Conservation (phyloP, 768 basidiomycete species). For the Mycena venus region DNA sequence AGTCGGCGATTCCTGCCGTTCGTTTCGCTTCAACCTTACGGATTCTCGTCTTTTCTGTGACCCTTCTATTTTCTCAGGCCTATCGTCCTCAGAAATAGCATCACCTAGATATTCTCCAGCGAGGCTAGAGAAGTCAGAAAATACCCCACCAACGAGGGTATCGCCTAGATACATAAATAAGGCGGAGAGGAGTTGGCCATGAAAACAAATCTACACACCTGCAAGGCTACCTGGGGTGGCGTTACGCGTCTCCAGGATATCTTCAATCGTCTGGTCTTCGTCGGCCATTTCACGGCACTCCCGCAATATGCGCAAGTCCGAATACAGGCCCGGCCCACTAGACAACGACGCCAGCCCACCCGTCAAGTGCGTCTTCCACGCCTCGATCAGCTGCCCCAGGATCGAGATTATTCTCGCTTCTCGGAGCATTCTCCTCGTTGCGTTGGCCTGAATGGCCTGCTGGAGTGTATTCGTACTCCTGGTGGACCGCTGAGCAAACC, state of each 20-base stretch:
- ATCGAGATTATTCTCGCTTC: slow-evolving; percentile 15
- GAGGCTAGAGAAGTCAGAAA: neutral
- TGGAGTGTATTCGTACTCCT: neutral
- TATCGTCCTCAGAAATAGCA: neutral
- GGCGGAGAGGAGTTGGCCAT: neutral
- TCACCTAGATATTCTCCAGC: neutral
- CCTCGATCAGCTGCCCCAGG: slow-evolving; percentile 1
- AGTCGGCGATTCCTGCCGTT: neutral
- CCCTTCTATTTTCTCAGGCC: neutral
- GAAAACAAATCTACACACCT: neutral
- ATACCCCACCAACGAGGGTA: neutral
- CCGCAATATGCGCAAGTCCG: slow-evolving; percentile 8
- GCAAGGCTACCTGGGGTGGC: neutral
- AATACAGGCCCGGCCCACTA: slow-evolving; percentile 4
- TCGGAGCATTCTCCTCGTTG: neutral
- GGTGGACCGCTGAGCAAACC: neutral
- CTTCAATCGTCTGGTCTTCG: neutral
- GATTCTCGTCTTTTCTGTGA: slow-evolving; percentile 1
- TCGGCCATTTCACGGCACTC: neutral
- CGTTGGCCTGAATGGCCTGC: slow-evolving; percentile 1
- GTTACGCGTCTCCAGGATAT: neutral
- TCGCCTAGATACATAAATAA: neutral
- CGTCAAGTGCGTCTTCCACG: slow-evolving; percentile 5
- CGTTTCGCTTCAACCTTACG: neutral
- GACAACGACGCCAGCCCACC: slow-evolving; percentile 5